Conservation (phyloP, 75 land plant genomes). For the Sequoiadendron giganteum region DNA sequence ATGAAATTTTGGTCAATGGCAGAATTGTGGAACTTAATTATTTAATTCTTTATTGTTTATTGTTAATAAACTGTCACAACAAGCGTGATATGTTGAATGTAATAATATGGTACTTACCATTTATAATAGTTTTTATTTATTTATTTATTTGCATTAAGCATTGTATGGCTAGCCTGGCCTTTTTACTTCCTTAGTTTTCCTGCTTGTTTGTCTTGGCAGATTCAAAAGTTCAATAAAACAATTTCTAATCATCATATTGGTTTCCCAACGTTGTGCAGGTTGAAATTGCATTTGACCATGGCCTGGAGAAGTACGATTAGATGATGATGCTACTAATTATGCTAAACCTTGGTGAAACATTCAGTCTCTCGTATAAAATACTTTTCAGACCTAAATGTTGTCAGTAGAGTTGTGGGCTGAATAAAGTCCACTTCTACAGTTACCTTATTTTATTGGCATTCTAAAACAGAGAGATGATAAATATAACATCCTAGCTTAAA, state of each 20-base stretch:
- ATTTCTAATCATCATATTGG: neutral
- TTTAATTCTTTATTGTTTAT: neutral
- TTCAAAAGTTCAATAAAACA: neutral
- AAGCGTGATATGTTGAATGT: neutral
- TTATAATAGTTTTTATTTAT: neutral
- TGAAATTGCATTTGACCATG: slow-evolving; percentile 4
- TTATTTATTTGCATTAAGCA: neutral
- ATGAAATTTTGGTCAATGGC: neutral
- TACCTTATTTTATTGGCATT: too few species aligned
- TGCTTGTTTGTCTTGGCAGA: neutral
- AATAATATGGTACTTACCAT: neutral
- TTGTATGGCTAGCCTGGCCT: neutral
- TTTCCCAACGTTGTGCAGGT: neutral
- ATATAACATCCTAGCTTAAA: too few species aligned
- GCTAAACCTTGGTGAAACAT: too few species aligned
- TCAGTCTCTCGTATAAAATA: too few species aligned
- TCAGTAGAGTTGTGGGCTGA: neutral
- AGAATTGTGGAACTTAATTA: neutral
- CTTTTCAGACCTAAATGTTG: neutral
- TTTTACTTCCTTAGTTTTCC: neutral
- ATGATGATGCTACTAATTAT: neutral
- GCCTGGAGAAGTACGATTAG: neutral
- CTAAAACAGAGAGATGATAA: too few species aligned
- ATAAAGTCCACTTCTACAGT: too few species aligned
- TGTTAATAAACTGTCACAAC: neutral